Evolutionary conservation across 331 rosid species (phyloP).

Genomic region (Erythrophleum ivorense): DNA sequence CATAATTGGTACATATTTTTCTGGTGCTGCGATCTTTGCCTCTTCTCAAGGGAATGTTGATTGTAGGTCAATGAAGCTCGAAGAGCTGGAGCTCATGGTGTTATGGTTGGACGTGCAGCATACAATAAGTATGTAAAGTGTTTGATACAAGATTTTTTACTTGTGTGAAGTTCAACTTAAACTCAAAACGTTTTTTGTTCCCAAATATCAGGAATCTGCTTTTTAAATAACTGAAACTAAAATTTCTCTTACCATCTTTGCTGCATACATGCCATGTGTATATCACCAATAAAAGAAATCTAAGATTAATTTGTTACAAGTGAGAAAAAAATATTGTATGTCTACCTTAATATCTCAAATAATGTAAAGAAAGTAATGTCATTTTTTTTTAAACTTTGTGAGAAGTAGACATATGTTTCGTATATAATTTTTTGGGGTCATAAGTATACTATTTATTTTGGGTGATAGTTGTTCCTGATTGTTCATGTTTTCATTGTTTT

Average conservation of each 20-base stretch:
- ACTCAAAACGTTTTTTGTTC: constrained; percentile 22
- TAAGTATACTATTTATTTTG: background rate
- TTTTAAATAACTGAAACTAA: constrained; percentile 28
- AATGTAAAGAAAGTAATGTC: background rate
- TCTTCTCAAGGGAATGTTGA: constrained; percentile 25
- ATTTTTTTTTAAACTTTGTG: background rate
- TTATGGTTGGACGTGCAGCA: constrained; percentile 97
- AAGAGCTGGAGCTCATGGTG: constrained; percentile 93
- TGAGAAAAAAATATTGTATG: background rate
- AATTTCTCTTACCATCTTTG: background rate
- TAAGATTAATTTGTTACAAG: background rate
- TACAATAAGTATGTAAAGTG: constrained; percentile 55
- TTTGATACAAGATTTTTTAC: background rate
- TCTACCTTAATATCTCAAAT: background rate
- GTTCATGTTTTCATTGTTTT: constrained; percentile 19
- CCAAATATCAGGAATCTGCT: constrained; percentile 29
- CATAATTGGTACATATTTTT: constrained; percentile 18
- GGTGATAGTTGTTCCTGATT: background rate
- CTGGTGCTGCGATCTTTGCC: constrained; percentile 34
- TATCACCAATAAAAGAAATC: background rate
- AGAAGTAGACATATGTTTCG: constrained; percentile 9
- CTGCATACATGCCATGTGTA: background rate
- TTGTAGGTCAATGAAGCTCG: constrained; percentile 78
- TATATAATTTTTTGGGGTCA: background rate
- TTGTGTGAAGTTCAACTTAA: constrained; percentile 22